These are phyloP conservation scores for Paracorniculantispora psalliotae DNA, from an alignment of 2,329 filamentous ascomycete genomes.

Conservation along the genomic window DNA sequence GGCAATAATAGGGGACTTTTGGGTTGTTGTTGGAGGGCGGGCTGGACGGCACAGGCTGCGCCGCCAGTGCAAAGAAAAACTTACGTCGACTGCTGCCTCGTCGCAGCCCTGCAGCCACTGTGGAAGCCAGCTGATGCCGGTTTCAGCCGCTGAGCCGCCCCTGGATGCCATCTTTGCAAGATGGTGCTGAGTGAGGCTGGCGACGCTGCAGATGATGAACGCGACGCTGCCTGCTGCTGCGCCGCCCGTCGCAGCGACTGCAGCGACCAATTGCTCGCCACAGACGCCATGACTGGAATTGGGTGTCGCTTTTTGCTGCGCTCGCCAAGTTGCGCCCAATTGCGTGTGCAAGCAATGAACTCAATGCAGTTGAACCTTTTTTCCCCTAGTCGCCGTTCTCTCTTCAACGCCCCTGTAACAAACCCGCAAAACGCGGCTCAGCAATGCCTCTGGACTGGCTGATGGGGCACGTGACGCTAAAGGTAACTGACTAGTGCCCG, in stretches of 20 bases:
- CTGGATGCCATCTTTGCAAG: no score
- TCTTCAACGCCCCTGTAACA: background rate
- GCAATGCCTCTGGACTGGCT: background rate
- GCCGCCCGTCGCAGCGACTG: background rate
- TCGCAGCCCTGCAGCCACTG: background rate
- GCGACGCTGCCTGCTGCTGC: background rate
- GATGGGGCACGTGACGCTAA: slow-evolving; percentile 7
- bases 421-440: background rate
- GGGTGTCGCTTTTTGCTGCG: no score
- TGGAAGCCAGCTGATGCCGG: background rate
- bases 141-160: slow-evolving; percentile 1
- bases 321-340: no score
- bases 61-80: background rate
- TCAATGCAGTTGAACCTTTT: no score
- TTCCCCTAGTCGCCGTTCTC: no score
- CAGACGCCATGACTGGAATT: background rate
- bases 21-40: background rate
- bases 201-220: background rate
- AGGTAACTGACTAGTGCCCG: no score
- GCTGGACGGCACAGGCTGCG: background rate
- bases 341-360: no score
- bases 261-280: slow-evolving; percentile 5
- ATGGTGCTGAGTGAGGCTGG: no score
- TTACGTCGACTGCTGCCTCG: background rate
- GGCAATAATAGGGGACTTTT: background rate